Conservation (phyloP, 1,284 basidiomycete species). For the Trichosporon asahii region DNA sequence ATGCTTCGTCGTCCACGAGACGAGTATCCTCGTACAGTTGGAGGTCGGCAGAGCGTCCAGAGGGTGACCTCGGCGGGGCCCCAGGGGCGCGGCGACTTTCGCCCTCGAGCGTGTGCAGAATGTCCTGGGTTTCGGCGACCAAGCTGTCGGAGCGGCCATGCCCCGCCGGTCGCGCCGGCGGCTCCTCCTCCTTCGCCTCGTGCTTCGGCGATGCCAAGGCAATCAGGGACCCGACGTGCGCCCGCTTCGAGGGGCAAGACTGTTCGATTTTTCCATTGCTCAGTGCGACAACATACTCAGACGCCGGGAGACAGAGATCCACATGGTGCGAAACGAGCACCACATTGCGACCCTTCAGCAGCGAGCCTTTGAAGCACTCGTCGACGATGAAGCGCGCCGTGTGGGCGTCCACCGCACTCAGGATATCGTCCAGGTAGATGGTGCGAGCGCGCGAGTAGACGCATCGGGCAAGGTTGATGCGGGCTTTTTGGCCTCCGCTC, state of each 20-base stretch:
- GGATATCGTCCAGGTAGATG: conserved; percentile 54
- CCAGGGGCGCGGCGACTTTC: background rate
- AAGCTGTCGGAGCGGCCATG: background rate
- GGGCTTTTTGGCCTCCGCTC: conserved; percentile 59
- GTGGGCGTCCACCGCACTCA: conserved; percentile 51
- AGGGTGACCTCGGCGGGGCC: background rate
- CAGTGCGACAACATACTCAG: conserved; percentile 58
- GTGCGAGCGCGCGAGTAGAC: conserved; percentile 72
- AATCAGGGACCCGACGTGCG: conserved; percentile 17
- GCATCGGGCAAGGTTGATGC: conserved; percentile 74
- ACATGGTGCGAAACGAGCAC: conserved; percentile 73
- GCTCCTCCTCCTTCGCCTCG: conserved; percentile 1
- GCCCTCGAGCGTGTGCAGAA: background rate
- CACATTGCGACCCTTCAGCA: conserved; percentile 63
- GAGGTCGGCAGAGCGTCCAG: background rate
- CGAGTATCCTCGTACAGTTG: conserved; percentile 1
- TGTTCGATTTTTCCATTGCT: conserved; percentile 48
- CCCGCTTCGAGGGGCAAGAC: conserved; percentile 31
- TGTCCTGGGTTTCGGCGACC: background rate
- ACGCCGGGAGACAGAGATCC: conserved; percentile 51
- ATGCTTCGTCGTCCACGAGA: conserved; percentile 2
- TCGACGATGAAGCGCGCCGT: conserved; percentile 46
- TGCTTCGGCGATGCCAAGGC: conserved; percentile 17
- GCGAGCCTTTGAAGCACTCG: conserved; percentile 52
- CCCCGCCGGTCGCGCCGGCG: background rate